Percentiles rank a stretch among this genome's conserved stretches.
phyloP scores from a whole-genome alignment of 106 monocot species.

The Ottelia alismoides region DNA sequence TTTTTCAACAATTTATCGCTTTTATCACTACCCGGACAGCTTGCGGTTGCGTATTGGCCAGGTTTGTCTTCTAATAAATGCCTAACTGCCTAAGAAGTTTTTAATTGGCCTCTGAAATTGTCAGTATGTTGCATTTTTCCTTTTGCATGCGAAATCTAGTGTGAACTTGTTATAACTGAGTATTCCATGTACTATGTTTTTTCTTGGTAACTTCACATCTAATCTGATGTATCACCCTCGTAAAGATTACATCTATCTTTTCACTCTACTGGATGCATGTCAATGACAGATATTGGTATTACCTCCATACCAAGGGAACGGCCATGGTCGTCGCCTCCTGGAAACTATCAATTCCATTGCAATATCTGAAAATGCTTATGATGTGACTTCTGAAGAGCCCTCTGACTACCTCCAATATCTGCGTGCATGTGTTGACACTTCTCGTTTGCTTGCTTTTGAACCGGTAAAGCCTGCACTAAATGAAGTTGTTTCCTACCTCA shows the following conservation, averaged over 20 bases:
- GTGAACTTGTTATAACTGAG: no score
- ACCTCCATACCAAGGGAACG: slow-evolving; percentile 66
- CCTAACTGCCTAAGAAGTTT: no score
- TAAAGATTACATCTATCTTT: no score
- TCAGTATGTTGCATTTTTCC: no score
- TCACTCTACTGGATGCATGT: no score
- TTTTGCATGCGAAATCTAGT: no score
- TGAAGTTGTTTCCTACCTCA: slow-evolving; percentile 35
- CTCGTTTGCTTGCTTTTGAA: slow-evolving; percentile 46
- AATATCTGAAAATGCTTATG: slow-evolving; percentile 59
- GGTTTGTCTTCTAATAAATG: no score
- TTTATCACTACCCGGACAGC: slow-evolving; percentile 82
- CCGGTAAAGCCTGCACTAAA: slow-evolving; percentile 33
- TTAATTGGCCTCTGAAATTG: no score
- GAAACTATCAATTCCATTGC: slow-evolving; percentile 66
- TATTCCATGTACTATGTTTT: no score
- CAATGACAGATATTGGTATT: slow-evolving; percentile 75
- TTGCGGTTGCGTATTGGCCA: slow-evolving; percentile 75
- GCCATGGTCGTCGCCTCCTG: slow-evolving; percentile 62
- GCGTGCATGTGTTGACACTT: slow-evolving; percentile 63
- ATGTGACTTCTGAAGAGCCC: slow-evolving; percentile 85
- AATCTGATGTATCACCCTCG: no score
- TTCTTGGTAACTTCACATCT: no score
- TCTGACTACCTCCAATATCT: slow-evolving; percentile 88
- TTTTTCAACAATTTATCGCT: slow-evolving; percentile 71